Base-by-base conservation (phyloP, 306 rosid species). In the Cajanus cajan region DNA sequence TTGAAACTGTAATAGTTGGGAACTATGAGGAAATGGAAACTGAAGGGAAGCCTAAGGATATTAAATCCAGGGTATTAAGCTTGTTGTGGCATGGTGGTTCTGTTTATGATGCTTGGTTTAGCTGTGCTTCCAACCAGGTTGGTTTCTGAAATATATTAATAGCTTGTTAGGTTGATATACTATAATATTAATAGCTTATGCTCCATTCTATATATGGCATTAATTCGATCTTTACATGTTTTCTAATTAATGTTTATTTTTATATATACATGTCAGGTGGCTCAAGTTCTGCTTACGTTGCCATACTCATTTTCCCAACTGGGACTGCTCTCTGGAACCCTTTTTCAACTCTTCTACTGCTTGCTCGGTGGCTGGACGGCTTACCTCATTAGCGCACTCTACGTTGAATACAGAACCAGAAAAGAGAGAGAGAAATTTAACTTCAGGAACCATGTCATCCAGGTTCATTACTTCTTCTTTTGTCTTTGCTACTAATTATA, bases 391-490 rank as follows among this genome's bases (percentile, higher is more conserved):
- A 90, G 95, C 88, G 62, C 81, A 0, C 97, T 92, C 87, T 92
- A 90, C 37, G 77, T 92, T 6, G 97, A 92, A 78, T 92, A 90
- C 85, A 86, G 95, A 89, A 90, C 97, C 74, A 86, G 95, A 82
- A 92, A 89, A 76, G 97, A 90, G 73, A 79, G 95, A 76, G 93
- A 92, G 21, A 92, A 92, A 78, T 89, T 85, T 68, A 94, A 88
- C 81, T 92, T 92, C 89, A 89, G 97, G 78, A 92, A 90, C 95
- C 97, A 92, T 83, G 97, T 92, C 70, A 90, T 92, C 22, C 97
- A 90, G 93, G 95, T 71, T 19, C 76, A 16, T 22, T 22, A 4
- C 62, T 34, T 63, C 39, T 28, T 7, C 19, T 15, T 28, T 41
- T 16, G 4, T n/a, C 25, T 36, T 16, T 33, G 11, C 43, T 28